phyloP scores from a whole-genome alignment of 2,329 filamentous ascomycete genomes.

The Ophiostoma montium region DNA sequence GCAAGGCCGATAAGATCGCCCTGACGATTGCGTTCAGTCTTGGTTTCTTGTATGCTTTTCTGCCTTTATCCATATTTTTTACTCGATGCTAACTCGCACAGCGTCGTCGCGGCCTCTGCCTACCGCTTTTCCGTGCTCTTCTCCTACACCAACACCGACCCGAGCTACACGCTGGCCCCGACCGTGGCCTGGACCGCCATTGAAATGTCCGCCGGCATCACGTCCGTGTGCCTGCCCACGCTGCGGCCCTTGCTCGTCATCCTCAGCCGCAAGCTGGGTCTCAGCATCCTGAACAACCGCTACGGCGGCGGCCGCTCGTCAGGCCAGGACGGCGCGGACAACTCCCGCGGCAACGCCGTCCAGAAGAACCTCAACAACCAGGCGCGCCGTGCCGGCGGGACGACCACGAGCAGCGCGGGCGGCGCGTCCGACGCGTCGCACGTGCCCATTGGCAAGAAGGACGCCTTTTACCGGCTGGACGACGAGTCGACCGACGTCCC shows the following conservation, averaged over 20 bases:
- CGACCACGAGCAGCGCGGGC: background rate
- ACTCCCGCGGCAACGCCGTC: background rate
- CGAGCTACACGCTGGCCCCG: background rate
- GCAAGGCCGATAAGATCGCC: background rate
- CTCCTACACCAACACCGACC: background rate
- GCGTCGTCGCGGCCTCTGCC: background rate
- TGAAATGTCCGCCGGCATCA: constrained; percentile 1
- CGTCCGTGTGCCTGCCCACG: background rate
- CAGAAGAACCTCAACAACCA: background rate
- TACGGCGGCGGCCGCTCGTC: background rate
- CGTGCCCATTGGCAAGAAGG: background rate
- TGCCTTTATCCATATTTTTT: background rate
- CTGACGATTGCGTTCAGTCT: background rate
- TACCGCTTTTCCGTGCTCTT: background rate
- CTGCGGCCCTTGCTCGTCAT: background rate
- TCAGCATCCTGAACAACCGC: background rate
- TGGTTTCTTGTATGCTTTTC: background rate
- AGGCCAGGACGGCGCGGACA: background rate
- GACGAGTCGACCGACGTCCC: background rate
- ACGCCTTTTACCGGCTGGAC: background rate
- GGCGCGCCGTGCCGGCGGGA: background rate
- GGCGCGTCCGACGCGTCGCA: background rate
- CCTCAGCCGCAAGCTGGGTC: background rate
- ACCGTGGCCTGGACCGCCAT: constrained; percentile 1
- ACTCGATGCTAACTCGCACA: background rate